phyloP scores from a whole-genome alignment of 805 yeast genomes.

The Nakazawaea siamensis region DNA sequence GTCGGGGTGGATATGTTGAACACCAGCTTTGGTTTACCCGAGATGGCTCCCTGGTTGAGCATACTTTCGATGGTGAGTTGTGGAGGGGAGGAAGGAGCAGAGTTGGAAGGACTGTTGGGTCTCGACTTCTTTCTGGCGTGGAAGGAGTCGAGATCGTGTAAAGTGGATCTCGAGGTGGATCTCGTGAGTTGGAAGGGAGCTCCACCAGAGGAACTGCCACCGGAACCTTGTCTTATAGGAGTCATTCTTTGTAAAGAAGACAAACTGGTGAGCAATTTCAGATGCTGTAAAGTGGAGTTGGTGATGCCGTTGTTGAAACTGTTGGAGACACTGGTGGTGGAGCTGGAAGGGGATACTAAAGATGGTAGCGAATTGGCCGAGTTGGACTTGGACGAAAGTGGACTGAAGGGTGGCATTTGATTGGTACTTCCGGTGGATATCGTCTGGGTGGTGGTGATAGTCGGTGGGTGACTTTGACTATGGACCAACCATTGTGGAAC shows the following conservation, averaged over 20 bases:
- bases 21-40: slow-evolving; percentile 13
- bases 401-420: slow-evolving; percentile 1
- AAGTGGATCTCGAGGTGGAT: slow-evolving; percentile 8
- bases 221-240: slow-evolving; percentile 30
- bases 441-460: slow-evolving; percentile 10
- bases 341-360: slow-evolving; percentile 14
- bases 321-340: slow-evolving; percentile 13
- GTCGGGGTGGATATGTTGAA: slow-evolving; percentile 25
- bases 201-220: slow-evolving; percentile 10
- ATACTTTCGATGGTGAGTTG: slow-evolving; percentile 13
- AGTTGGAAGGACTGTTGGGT: slow-evolving; percentile 24
- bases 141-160: slow-evolving; percentile 18
- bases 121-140: slow-evolving; percentile 27
- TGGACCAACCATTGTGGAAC: slow-evolving; percentile 9
- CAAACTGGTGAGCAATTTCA: slow-evolving; percentile 22
- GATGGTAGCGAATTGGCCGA: slow-evolving; percentile 24
- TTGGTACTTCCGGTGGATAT: slow-evolving; percentile 2
- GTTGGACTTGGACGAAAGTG: slow-evolving; percentile 22
- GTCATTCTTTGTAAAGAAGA: slow-evolving; percentile 58
- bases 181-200: slow-evolving; percentile 12
- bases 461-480: not conserved
- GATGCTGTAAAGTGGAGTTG: slow-evolving; percentile 10
- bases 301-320: slow-evolving; percentile 11
- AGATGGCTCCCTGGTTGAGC: not conserved
- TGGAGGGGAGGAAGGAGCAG: slow-evolving; percentile 16